Evolutionary conservation across 129 eudicot genomes (phyloP), one percentile per base, ranked within the genome.

Genomic region (Solidago caesia): DNA sequence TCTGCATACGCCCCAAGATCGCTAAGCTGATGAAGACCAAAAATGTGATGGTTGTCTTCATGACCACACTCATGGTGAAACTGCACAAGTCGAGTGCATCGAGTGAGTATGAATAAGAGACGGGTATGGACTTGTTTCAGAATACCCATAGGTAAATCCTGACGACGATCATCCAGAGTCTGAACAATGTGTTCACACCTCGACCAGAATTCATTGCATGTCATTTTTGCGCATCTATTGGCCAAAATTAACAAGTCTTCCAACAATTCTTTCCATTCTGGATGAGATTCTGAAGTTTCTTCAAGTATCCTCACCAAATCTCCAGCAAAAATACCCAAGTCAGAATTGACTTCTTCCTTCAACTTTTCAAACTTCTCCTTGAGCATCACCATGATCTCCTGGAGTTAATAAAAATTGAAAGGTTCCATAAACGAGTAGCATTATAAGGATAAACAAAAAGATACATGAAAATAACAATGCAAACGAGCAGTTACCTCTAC

Each of bases 11-110:
- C 71, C 15, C 71, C 71, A 66, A 66, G 53, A 66, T 95, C 97
- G 65, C 97, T 95, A 44, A 95, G 84, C 63, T 95, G 91, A 82
- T 91, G 96, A 66, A 91, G 77, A 57, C 88, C 85, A 65, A 88
- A 72, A 70, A 83, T 74, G 61, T 85, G 90, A 69, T 82, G 87
- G 68, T 83, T 87, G 68, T 88, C 97, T 70, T 91, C 99, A 62
- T 87, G 85, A 56, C 96, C 94, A 75, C 92, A 87, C 77, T 95
- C 99, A 78, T 95, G 89, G 55, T 91, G 96, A 73, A 91, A 87
- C 80, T 90, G 97, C 68, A 95, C 99, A 72, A 95, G 91, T 67
- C 99, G 84, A 75, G 96, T 88, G 87, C 99, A 95, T 14, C 99
- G 86, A 59, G 96, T 88, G 72, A 95, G 96, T 64, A 95, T 95